Evolutionary conservation across 2,329 filamentous ascomycete genomes (phyloP), one percentile per base, ranked within the genome.

Genomic region (Acrodontium crateriforme): DNA sequence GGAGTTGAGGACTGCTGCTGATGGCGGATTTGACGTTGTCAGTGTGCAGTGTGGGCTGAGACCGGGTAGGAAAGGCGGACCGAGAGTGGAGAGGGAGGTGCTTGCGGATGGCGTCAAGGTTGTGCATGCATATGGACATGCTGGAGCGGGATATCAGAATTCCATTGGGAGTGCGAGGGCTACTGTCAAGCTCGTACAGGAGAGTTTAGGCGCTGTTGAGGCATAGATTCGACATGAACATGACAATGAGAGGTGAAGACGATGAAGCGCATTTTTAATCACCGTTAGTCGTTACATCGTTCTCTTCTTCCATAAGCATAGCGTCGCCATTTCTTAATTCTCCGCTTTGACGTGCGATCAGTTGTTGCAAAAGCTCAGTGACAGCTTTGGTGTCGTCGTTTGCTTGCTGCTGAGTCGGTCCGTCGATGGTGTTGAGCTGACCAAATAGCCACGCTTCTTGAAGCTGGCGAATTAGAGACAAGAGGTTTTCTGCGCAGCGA

Each of bases 371-470:
- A 10, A 59, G 50, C 30, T 56, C 54, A 25, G 58, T 55, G 4
- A 71, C 60, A n/a, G 49, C 55, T 29, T 42, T 51, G 7, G 60
- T 61, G 41, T 63, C 57, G 27, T 54, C 52, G 36, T 69, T 65
- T 17, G 63, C 50, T 35, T 48, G 46, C 33, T 42, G 53, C 49
- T 51, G 59, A 42, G 35, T 56, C 44, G 34, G 57, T 45, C 43
- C 58, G 18, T 49, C 41, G 2, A 75, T 46, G 0, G 69, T 74
- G 31, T 74, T 63, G 23, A 78, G 57, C 32, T 69, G 68, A 3
- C 74, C 74, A 41, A 75, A 76, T 5, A 77, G 56, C 74, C 74
- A 78, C 13, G 71, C 59, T 45, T 78, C 73, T 45, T 78, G 75
- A 53, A 78, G 58, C 15, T 65, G 62, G 13, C 73, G 64, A 15